phyloP scores from a whole-genome alignment of 768 basidiomycete genomes.

The Dacryopinax primogenitus region DNA sequence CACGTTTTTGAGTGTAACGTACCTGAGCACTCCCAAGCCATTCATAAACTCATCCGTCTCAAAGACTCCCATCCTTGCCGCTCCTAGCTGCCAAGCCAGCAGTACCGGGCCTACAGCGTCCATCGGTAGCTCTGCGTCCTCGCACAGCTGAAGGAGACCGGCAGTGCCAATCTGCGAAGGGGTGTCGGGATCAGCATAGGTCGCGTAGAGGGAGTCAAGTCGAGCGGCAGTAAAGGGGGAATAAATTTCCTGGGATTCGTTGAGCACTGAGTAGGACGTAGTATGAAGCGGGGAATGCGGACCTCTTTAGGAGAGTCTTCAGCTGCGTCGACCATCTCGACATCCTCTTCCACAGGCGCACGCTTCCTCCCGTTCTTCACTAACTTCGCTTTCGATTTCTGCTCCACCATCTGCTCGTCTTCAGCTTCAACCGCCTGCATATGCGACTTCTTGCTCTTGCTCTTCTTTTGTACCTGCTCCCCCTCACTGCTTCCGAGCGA shows the following conservation, averaged over 20 bases:
- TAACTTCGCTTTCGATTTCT: too few species aligned
- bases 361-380: too few species aligned
- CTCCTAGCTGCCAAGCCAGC: slow-evolving; percentile 59
- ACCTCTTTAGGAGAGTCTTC: too few species aligned
- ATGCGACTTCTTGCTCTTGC: not conserved
- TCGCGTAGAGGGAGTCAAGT: slow-evolving; percentile 44
- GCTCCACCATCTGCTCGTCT: too few species aligned
- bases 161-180: slow-evolving; percentile 49
- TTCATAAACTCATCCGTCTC: slow-evolving; percentile 56
- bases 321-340: not conserved
- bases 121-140: slow-evolving; percentile 54
- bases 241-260: not conserved
- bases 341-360: too few species aligned
- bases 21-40: slow-evolving; percentile 40
- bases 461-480: not conserved
- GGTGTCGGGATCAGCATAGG: slow-evolving; percentile 40
- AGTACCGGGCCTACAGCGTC: slow-evolving; percentile 62
- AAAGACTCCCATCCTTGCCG: slow-evolving; percentile 61
- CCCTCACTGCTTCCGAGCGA: not conserved
- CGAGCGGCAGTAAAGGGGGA: slow-evolving; percentile 39
- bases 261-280: not conserved
- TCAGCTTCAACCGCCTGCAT: too few species aligned
- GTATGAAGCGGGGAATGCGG: too few species aligned
- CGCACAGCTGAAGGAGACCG: slow-evolving; percentile 59
- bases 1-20: slow-evolving; percentile 12